Conservation (phyloP, 2,329 filamentous ascomycete species). For the Phaeosphaeriaceae sp. region DNA sequence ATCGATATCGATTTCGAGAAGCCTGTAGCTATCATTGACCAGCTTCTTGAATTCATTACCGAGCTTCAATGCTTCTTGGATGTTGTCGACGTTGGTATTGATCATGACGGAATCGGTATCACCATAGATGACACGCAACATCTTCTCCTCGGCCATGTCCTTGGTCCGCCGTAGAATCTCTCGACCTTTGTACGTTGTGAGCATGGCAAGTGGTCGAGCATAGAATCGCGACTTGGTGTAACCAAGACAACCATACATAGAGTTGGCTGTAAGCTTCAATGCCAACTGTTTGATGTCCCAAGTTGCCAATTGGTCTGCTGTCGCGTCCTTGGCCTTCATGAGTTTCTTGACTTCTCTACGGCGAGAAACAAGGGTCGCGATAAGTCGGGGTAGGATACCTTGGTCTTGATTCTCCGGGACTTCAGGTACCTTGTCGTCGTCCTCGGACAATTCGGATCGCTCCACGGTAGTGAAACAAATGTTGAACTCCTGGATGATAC, state of each 20-base stretch:
- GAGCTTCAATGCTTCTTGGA: constrained; percentile 87
- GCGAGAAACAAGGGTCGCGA: constrained; percentile 87
- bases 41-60: constrained; percentile 93
- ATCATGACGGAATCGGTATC: constrained; percentile 99
- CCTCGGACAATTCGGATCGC: constrained; percentile 71
- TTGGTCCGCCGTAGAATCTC: constrained; percentile 97
- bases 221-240: constrained; percentile 98
- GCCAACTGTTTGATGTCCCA: constrained; percentile 99
- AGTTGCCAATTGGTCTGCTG: constrained; percentile 82
- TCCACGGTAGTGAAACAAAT: constrained; percentile 99
- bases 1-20: constrained; percentile 97
- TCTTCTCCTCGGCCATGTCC: constrained; percentile 88
- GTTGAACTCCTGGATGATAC: constrained; percentile 99
- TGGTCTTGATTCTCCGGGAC: constrained; percentile 79
- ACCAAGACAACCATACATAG: constrained; percentile 98
- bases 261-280: constrained; percentile 96
- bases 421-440: constrained; percentile 88
- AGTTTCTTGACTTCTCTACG: constrained; percentile 92
- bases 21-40: constrained; percentile 90
- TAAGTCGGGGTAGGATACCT: constrained; percentile 88
- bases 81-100: constrained; percentile 95
- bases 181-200: constrained; percentile 96
- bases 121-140: constrained; percentile 95
- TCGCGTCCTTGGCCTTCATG: constrained; percentile 94
- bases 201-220: constrained; percentile 88